Base-by-base conservation (phyloP, 345 rosid genomes). In the Eucalyptus cladocalyx region DNA sequence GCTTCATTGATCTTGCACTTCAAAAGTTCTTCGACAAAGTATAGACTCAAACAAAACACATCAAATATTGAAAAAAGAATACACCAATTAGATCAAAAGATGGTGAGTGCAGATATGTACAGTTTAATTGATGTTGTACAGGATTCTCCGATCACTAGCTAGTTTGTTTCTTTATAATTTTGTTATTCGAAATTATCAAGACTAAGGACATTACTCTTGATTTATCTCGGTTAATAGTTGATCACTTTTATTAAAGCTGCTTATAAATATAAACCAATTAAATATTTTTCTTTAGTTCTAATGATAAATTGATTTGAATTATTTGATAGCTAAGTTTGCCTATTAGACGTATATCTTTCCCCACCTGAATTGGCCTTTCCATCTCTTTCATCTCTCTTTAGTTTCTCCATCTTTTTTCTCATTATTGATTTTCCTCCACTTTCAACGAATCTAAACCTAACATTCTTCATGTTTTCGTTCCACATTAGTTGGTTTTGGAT, bases 311-410 rank as follows among this genome's bases (percentile, higher is more conserved):
- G 67, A 49, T 49, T 49, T 49, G 17, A 13, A 4, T 48, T 16
- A 58, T 58, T 11, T 58, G n/a, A 58, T 58, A 9, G 5, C 4
- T 58, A 26, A 58, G 7, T 28, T 60, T 60, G 67, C 32, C n/a
- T 26, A 26, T 60, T 60, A 3, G n/a, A 60, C 3, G 0, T 60
- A 3, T 12, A 32, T 60, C 3, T 11, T 26, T 60, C n/a, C 32
- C 1, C 1, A 0, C 2, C 1, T 26, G 4, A 60, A 26, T 60
- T 26, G n/a, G n/a, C 16, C 0, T 26, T 60, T 60, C 67, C 3
- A 26, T 60, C 15, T 60, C 67, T 60, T 60, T 23, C 12, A 56
- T 56, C 28, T 56, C 28, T 23, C 60, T 23, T 23, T 56, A 56
- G 60, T 23, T 56, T 56, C 28, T 56, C 26, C 6, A 0, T 54